Percentiles rank a stretch among this genome's conserved stretches.
Conservation (phyloP, 768 basidiomycete genomes). For the Cystofilobasidium capitatum region DNA sequence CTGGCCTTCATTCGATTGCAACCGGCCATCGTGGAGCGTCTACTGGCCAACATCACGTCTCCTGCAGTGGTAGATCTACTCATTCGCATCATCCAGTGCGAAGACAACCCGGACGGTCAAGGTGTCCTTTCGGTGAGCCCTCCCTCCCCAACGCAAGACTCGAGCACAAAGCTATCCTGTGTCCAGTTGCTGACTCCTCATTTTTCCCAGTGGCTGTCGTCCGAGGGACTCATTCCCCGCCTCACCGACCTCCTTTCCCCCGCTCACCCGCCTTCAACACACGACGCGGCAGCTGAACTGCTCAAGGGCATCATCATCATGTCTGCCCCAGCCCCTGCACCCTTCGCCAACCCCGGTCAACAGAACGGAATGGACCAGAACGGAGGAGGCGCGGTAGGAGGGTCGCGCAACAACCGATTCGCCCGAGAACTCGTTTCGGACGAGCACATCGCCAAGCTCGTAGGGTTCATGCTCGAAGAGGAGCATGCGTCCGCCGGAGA, state of each 20-base stretch:
- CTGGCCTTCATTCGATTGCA: constrained; percentile 79
- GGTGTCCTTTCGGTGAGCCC: constrained; percentile 77
- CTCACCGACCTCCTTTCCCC: constrained; percentile 78
- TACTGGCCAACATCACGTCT: constrained; percentile 75
- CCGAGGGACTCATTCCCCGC: constrained; percentile 68
- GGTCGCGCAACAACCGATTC: constrained; percentile 54
- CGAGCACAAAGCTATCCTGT: constrained; percentile 35
- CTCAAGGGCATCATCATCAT: constrained; percentile 91
- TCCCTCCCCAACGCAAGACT: constrained; percentile 13
- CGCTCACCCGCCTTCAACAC: constrained; percentile 59
- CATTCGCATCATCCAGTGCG: constrained; percentile 77
- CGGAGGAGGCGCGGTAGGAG: constrained; percentile 46
- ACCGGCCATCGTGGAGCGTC: constrained; percentile 66
- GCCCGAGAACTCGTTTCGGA: constrained; percentile 74
- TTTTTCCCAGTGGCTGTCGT: constrained; percentile 67
- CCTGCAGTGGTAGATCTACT: constrained; percentile 86
- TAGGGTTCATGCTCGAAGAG: constrained; percentile 62
- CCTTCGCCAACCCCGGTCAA: constrained; percentile 56
- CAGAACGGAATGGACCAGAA: constrained; percentile 41
- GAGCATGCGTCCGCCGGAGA: background rate
- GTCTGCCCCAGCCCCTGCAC: constrained; percentile 75
- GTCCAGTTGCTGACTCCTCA: constrained; percentile 7
- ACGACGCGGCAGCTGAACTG: constrained; percentile 77
- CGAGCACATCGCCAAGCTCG: constrained; percentile 60
- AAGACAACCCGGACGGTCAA: constrained; percentile 68